phyloP scores from a whole-genome alignment of 2,329 filamentous ascomycete species.

The Chaetomium sp. region DNA sequence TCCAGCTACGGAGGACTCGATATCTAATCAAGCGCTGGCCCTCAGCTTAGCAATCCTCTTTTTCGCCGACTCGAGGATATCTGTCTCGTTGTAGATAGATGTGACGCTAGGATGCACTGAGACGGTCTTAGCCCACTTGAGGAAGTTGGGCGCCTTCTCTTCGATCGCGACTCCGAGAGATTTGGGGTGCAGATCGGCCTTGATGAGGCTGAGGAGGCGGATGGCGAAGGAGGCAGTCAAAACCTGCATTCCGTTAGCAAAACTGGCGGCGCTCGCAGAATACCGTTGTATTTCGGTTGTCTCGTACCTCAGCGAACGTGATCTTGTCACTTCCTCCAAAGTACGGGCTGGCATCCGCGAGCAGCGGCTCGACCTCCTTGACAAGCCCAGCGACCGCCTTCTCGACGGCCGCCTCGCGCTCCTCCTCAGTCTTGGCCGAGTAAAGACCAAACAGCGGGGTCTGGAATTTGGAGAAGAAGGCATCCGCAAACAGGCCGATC shows the following conservation, averaged over 20 bases:
- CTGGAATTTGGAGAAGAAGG: conserved; percentile 34
- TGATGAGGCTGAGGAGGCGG: conserved; percentile 27
- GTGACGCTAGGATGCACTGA: conserved; percentile 59
- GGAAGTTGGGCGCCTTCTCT: conserved; percentile 57
- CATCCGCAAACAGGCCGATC: conserved; percentile 57
- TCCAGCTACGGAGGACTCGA: too few species aligned
- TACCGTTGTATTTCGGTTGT: background rate
- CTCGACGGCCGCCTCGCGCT: conserved; percentile 41
- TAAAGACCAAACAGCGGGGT: conserved; percentile 41
- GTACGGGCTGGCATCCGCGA: conserved; percentile 50
- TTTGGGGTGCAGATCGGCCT: conserved; percentile 47
- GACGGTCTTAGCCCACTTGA: conserved; percentile 58
- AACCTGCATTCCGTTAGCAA: conserved; percentile 15
- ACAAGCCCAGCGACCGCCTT: conserved; percentile 50
- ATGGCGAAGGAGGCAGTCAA: conserved; percentile 23
- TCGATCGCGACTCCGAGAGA: conserved; percentile 41
- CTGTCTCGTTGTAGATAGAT: conserved; percentile 52
- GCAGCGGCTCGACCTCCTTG: conserved; percentile 68
- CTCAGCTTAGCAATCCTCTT: conserved; percentile 30
- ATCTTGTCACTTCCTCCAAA: conserved; percentile 58
- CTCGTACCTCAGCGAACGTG: conserved; percentile 66
- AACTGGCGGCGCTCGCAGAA: too few species aligned
- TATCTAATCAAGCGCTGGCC: conserved; percentile 10
- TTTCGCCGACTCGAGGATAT: conserved; percentile 36
- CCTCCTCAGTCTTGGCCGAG: conserved; percentile 40